These are phyloP conservation scores for Globisporangium polare DNA, from an alignment of 352 stramenopile genomes.

Conservation along the genomic window DNA sequence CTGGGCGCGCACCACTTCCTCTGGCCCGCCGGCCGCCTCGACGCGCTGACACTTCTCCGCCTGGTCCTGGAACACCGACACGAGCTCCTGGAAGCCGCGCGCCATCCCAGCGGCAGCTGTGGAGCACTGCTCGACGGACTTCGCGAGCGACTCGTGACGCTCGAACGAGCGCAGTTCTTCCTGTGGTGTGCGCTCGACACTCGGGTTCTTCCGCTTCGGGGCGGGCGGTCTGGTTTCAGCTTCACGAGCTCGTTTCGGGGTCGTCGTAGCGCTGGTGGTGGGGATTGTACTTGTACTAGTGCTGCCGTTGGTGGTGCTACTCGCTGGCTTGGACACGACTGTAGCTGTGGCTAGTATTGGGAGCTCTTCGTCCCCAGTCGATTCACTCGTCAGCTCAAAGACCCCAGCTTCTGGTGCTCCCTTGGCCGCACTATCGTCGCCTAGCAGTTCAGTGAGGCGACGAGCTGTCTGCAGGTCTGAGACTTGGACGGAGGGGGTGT, in stretches of 20 bases:
- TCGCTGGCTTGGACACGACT: neutral
- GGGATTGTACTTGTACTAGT: neutral
- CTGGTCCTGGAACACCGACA: slow-evolving; percentile 31
- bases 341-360: neutral
- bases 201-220: neutral
- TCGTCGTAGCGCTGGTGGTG: neutral
- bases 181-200: neutral
- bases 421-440: neutral
- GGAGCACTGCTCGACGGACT: slow-evolving; percentile 49
- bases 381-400: neutral
- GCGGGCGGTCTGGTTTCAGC: slow-evolving; percentile 5
- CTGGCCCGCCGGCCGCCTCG: slow-evolving; percentile 14
- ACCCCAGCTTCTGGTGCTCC: neutral
- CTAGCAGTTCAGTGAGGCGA: slow-evolving; percentile 22
- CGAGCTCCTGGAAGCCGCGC: slow-evolving; percentile 39
- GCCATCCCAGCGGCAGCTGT: slow-evolving; percentile 40
- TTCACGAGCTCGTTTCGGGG: neutral
- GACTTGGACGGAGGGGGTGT: slow-evolving; percentile 17
- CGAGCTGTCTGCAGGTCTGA: slow-evolving; percentile 17
- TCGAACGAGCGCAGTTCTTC: neutral
- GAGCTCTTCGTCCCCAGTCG: neutral
- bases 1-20: slow-evolving; percentile 17
- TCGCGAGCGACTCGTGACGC: slow-evolving; percentile 20
- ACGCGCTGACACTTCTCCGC: slow-evolving; percentile 19
- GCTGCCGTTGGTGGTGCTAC: neutral